Conservation (phyloP, 352 stramenopile genomes). For the Elongisporangium anandrum region DNA sequence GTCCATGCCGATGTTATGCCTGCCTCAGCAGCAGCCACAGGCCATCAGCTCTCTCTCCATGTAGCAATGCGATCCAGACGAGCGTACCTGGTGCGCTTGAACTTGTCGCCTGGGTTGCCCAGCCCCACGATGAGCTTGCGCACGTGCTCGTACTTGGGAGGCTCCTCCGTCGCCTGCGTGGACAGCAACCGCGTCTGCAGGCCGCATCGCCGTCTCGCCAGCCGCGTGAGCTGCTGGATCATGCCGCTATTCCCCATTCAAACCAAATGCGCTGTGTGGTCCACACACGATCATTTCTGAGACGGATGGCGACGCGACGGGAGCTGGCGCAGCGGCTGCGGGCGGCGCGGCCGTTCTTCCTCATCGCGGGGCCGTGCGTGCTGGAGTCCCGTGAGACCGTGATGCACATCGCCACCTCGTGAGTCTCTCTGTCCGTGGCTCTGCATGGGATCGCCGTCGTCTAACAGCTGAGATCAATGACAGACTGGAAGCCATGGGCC, state of each 20-base stretch:
- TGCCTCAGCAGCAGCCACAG: slow-evolving; percentile 11
- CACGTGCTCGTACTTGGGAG: slow-evolving; percentile 57
- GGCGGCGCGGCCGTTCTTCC: slow-evolving; percentile 68
- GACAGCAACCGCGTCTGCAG: neutral
- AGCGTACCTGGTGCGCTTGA: slow-evolving; percentile 58
- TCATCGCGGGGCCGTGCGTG: slow-evolving; percentile 80
- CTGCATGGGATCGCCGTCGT: too few species aligned
- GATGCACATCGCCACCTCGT: slow-evolving; percentile 69
- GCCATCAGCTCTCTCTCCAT: neutral
- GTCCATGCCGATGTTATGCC: slow-evolving; percentile 78
- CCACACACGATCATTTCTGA: neutral
- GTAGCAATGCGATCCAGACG: neutral
- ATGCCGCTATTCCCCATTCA: neutral
- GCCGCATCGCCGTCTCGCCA: neutral
- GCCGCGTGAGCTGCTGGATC: neutral
- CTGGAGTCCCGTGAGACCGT: slow-evolving; percentile 68
- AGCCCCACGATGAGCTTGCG: slow-evolving; percentile 83
- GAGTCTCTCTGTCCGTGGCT: too few species aligned
- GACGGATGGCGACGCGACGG: slow-evolving; percentile 13
- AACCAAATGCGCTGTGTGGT: neutral
- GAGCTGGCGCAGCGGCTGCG: slow-evolving; percentile 51
- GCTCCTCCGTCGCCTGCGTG: neutral
- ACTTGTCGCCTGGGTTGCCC: slow-evolving; percentile 83
- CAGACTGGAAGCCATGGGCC: slow-evolving; percentile 51
- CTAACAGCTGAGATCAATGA: too few species aligned